A percentile compares a stretch with the other conserved stretches of the same genome.
Evolutionary conservation across 106 monocot genomes (phyloP).

Genomic region (Apostasia shenzhenica): DNA sequence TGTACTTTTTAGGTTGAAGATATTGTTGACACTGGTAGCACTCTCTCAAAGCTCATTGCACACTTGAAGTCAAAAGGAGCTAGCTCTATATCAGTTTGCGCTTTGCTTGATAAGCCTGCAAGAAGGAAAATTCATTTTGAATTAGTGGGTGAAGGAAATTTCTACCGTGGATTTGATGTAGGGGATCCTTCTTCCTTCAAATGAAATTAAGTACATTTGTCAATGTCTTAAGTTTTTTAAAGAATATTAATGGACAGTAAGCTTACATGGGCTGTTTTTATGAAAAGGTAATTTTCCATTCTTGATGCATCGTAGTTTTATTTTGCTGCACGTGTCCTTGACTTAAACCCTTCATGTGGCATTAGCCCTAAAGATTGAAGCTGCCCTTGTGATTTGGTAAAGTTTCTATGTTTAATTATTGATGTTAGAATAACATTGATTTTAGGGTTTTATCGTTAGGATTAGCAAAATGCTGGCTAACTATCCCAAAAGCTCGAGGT

Average conservation of each 20-base stretch:
- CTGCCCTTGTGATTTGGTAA: too few species aligned
- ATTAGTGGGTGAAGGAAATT: slow-evolving; percentile 75
- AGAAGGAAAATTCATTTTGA: slow-evolving; percentile 59
- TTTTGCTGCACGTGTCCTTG: not conserved
- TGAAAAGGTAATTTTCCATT: not conserved
- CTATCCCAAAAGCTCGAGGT: too few species aligned
- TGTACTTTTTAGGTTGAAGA: slow-evolving; percentile 74
- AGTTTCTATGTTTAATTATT: too few species aligned
- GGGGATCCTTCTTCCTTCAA: not conserved
- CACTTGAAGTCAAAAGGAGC: slow-evolving; percentile 73
- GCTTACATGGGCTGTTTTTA: not conserved
- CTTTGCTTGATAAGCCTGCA: slow-evolving; percentile 86
- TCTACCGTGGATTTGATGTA: slow-evolving; percentile 94
- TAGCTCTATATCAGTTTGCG: slow-evolving; percentile 70
- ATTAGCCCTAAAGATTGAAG: not conserved
- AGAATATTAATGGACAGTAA: not conserved
- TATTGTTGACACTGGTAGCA: slow-evolving; percentile 88
- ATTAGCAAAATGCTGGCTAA: too few species aligned
- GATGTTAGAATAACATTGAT: too few species aligned
- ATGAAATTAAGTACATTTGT: too few species aligned
- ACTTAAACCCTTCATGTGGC: not conserved
- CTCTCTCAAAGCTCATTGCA: slow-evolving; percentile 61
- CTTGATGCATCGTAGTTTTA: not conserved
- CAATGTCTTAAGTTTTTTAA: too few species aligned
- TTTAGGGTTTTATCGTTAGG: too few species aligned